Percentiles rank a stretch among this genome's conserved stretches.
These are phyloP conservation scores for Inga leiocalycina DNA, from an alignment of 306 rosid genomes.

Conservation along the genomic window DNA sequence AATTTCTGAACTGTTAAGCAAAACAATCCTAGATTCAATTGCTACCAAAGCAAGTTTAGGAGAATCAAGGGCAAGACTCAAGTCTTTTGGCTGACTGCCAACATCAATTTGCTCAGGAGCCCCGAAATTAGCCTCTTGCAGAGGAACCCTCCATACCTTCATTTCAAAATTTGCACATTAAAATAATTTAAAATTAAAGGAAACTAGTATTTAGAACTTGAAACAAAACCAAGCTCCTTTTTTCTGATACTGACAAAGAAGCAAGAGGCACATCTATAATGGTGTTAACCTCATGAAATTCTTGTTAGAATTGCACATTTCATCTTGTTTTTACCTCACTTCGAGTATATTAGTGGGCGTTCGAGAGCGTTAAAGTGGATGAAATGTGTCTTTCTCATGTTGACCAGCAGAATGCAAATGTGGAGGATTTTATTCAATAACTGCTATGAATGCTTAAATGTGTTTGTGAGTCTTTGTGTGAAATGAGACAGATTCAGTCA, in stretches of 20 bases:
- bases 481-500: too few relatives aligned
- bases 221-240: conserved; percentile 19
- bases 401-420: too few relatives aligned
- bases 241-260: conserved; percentile 17
- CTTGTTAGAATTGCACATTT: too few relatives aligned
- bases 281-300: too few relatives aligned
- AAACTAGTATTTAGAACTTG: background rate
- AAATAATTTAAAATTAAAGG: conserved; percentile 16
- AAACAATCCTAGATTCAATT: conserved; percentile 80
- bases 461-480: too few relatives aligned
- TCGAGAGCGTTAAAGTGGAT: too few relatives aligned
- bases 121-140: conserved; percentile 68
- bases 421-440: too few relatives aligned
- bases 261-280: conserved; percentile 6
- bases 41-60: conserved; percentile 82
- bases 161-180: conserved; percentile 18
- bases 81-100: conserved; percentile 94
- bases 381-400: too few relatives aligned
- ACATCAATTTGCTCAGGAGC: conserved; percentile 75
- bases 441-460: too few relatives aligned
- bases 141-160: conserved; percentile 85
- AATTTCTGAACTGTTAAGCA: conserved; percentile 67
- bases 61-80: conserved; percentile 67
- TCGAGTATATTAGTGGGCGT: too few relatives aligned
- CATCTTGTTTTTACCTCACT: too few relatives aligned